These are phyloP conservation scores for Leccinellum rugosiceps DNA, from an alignment of 768 basidiomycete species.

Conservation along the genomic window DNA sequence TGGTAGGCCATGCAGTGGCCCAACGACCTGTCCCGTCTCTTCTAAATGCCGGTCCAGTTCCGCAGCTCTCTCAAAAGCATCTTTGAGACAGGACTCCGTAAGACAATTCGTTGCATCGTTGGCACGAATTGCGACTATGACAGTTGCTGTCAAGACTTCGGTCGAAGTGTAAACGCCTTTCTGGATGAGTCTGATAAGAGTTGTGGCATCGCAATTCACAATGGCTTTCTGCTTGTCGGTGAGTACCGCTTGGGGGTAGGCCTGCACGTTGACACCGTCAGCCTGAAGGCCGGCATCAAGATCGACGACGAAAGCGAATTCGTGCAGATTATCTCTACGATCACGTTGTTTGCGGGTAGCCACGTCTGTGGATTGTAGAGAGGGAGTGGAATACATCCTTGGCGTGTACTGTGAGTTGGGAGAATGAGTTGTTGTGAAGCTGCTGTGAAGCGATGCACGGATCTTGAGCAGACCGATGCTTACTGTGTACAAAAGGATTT, in stretches of 20 bases:
- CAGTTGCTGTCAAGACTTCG: constrained; percentile 26
- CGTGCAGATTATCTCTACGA: constrained; percentile 18
- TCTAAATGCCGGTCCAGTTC: constrained; percentile 47
- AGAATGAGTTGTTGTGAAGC: background rate
- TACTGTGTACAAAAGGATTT: background rate
- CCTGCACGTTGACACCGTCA: constrained; percentile 18
- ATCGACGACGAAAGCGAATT: constrained; percentile 1
- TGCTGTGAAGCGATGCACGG: constrained; percentile 1
- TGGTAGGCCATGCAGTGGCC: constrained; percentile 44
- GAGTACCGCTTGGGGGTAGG: constrained; percentile 27
- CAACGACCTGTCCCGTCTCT: constrained; percentile 45
- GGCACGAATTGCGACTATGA: constrained; percentile 27
- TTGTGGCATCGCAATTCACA: constrained; percentile 30
- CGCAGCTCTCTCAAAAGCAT: constrained; percentile 45
- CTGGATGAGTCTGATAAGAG: constrained; percentile 21
- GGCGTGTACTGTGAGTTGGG: background rate
- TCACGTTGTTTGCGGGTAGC: constrained; percentile 24
- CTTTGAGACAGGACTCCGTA: constrained; percentile 56
- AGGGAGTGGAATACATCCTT: constrained; percentile 7
- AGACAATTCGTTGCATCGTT: constrained; percentile 47
- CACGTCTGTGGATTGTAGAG: constrained; percentile 5
- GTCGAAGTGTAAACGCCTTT: constrained; percentile 22
- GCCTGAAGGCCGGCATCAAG: background rate
- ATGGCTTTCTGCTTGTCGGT: constrained; percentile 26
- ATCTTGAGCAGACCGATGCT: background rate